These are phyloP conservation scores for Trichophyton simii DNA, from an alignment of 2,329 filamentous ascomycete genomes.

Conservation along the genomic window DNA sequence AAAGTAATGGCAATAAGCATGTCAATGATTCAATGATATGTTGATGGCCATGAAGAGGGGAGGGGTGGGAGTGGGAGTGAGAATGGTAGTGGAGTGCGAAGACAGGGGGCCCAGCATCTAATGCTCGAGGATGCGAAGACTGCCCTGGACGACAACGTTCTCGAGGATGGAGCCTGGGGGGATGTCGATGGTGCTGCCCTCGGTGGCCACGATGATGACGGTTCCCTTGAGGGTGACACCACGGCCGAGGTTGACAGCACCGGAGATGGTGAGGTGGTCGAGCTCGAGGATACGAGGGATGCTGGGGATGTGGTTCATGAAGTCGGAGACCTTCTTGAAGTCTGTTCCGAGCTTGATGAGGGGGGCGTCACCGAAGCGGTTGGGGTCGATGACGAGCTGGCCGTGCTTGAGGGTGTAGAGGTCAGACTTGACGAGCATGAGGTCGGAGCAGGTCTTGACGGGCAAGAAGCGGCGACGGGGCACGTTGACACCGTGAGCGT, in stretches of 20 bases:
- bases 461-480: constrained; percentile 95
- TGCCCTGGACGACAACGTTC: constrained; percentile 98
- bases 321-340: constrained; percentile 98
- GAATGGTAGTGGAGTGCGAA: not conserved
- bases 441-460: constrained; percentile 98
- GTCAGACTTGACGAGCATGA: constrained; percentile 99
- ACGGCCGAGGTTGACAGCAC: constrained; percentile 89
- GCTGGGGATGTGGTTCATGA: constrained; percentile 40
- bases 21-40: no score
- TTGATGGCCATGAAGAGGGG: not conserved
- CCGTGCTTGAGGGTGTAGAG: constrained; percentile 98
- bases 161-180: constrained; percentile 93
- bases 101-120: constrained; percentile 26
- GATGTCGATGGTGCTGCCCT: constrained; percentile 95
- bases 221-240: constrained; percentile 93
- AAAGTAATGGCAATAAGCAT: no score
- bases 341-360: constrained; percentile 97
- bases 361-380: constrained; percentile 89
- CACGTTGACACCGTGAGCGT: constrained; percentile 97
- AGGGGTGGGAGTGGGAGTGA: no score
- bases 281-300: constrained; percentile 41
- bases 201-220: constrained; percentile 96
- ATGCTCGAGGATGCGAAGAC: constrained; percentile 62
- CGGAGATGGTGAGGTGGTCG: constrained; percentile 85
- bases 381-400: constrained; percentile 91